Evolutionary conservation across 2,329 filamentous ascomycete species (phyloP).

Genomic region (Penicillium sp.): DNA sequence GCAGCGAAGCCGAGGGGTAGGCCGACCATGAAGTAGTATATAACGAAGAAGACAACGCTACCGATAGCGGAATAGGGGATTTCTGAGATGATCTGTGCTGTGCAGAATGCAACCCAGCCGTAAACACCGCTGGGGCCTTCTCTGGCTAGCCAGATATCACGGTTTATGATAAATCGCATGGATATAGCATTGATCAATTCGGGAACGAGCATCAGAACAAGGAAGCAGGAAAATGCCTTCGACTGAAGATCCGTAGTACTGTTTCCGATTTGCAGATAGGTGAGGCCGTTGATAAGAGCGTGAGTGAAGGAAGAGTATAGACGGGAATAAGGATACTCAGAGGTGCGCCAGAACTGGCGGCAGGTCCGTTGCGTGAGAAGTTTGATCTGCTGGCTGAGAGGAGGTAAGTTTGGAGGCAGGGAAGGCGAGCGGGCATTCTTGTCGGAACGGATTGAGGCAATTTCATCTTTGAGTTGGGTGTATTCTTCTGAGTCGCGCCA

Average conservation of each 20-base stretch:
- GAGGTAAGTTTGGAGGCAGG: constrained; percentile 39
- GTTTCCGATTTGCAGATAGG: constrained; percentile 66
- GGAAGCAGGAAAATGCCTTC: constrained; percentile 66
- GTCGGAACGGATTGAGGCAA: constrained; percentile 57
- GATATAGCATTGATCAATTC: constrained; percentile 69
- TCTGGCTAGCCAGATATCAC: constrained; percentile 65
- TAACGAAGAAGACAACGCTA: constrained; percentile 62
- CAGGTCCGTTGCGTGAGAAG: constrained; percentile 68
- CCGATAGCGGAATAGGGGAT: constrained; percentile 64
- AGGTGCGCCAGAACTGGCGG: constrained; percentile 68
- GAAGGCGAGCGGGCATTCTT: constrained; percentile 36
- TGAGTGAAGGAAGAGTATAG: constrained; percentile 66
- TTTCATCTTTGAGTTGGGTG: constrained; percentile 58
- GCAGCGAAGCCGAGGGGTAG: constrained; percentile 62
- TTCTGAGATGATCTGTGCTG: constrained; percentile 66
- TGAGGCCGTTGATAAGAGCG: constrained; percentile 71
- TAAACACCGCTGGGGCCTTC: constrained; percentile 70
- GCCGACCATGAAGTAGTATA: constrained; percentile 72
- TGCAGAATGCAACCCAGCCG: constrained; percentile 68
- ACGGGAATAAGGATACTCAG: constrained; percentile 71
- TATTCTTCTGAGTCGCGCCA: constrained; percentile 64
- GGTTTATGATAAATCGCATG: constrained; percentile 68
- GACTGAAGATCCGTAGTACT: constrained; percentile 65
- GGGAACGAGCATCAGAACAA: constrained; percentile 62
- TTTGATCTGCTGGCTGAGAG: constrained; percentile 59